phyloP scores from a whole-genome alignment of 2,329 filamentous ascomycete genomes.

The Rugonectria rugulosa region DNA sequence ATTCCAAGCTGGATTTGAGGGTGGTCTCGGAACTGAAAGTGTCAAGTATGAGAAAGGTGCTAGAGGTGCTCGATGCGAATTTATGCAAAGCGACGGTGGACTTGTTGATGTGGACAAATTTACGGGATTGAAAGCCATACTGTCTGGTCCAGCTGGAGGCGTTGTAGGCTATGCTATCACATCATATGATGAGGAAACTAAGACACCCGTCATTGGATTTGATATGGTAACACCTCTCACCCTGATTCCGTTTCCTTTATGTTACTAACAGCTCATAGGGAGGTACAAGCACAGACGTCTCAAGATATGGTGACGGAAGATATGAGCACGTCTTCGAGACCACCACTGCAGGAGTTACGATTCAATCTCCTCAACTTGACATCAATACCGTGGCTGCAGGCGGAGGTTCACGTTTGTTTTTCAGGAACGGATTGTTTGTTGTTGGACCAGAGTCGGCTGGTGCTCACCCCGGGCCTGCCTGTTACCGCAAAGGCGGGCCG shows the following conservation, averaged over 20 bases:
- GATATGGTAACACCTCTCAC: conserved; percentile 69
- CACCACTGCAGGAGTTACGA: conserved; percentile 91
- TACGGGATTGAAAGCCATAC: conserved; percentile 82
- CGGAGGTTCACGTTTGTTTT: conserved; percentile 85
- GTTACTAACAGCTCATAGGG: conserved; percentile 52
- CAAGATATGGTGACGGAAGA: conserved; percentile 81
- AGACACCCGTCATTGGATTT: conserved; percentile 89
- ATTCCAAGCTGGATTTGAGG: conserved; percentile 82
- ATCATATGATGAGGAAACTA: conserved; percentile 83
- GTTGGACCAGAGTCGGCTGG: conserved; percentile 90
- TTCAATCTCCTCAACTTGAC: conserved; percentile 89
- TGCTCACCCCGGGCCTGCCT: conserved; percentile 88
- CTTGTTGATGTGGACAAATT: conserved; percentile 80
- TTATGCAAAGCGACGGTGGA: conserved; percentile 90
- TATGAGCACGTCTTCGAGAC: conserved; percentile 96
- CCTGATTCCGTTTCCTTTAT: neutral
- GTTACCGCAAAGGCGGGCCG: conserved; percentile 88
- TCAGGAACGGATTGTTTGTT: conserved; percentile 87
- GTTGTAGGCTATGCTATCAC: conserved; percentile 94
- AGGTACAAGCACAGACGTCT: conserved; percentile 91
- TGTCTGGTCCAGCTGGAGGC: conserved; percentile 91
- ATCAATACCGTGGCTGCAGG: conserved; percentile 96
- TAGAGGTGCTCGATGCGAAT: conserved; percentile 84
- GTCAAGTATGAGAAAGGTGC: conserved; percentile 71
- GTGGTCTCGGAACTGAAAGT: conserved; percentile 78